Evolutionary conservation across 257 asterid genomes (phyloP), one percentile per base, ranked within the genome.

Genomic region (Knoxia roxburghii): DNA sequence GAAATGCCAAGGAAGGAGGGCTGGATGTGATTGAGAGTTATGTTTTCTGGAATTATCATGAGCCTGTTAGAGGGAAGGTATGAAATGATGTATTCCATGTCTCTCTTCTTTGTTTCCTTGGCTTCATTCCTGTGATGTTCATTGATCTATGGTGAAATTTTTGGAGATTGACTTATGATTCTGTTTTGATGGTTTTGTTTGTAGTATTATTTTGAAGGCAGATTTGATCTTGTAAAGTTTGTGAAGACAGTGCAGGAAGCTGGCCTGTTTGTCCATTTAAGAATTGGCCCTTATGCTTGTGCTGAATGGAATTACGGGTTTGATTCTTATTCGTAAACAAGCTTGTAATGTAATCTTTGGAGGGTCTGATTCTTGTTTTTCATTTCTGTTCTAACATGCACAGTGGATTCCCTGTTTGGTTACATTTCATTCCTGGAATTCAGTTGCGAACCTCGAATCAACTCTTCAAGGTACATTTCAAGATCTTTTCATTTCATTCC

Each of bases 291-390:
- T 17, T 89, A 89, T 78, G 96, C 86, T 52, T 89, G 96, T 73
- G 96, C 96, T 15, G 96, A 89, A 76, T 89, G 96, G 95, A 89
- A 87, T 73, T 89, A 87, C 67, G 96, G 95, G 96, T 87, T 37
- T 21, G 88, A 71, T 65, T 18, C 68, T 37, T 66, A 30, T 46
- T 51, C 41, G 2, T n/a, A n/a, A n/a, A n/a, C n/a, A n/a, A n/a
- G n/a, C n/a, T n/a, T n/a, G n/a, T n/a, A n/a, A n/a, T n/a, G n/a
- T n/a, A n/a, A n/a, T n/a, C n/a, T n/a, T n/a, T n/a, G n/a, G n/a
- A n/a, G n/a, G n/a, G 39, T 39, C 12, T 50, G 45, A 40, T 18
- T 57, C 5, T 20, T 27, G 33, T 55, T 48, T 54, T 18, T 13
- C 52, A 48, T 49, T 58, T 65, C 27, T 26, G 6, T 18, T 18